phyloP scores from a whole-genome alignment of 106 monocot genomes.

The Amphibolis antarctica region DNA sequence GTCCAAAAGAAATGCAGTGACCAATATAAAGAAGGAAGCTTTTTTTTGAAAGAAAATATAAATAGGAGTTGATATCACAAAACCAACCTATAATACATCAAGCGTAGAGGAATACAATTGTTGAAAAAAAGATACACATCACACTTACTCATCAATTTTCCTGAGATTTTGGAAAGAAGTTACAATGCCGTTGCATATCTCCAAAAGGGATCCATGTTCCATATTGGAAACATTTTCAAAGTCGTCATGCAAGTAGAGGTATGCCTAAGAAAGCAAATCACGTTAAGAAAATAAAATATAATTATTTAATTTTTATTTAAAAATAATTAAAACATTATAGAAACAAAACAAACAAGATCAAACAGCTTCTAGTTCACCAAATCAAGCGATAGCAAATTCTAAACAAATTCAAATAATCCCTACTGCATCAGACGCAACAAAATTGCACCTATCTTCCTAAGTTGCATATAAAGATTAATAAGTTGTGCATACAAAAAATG shows the following conservation, averaged over 20 bases:
- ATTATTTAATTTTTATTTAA: neutral
- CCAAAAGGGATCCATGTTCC: slow-evolving; percentile 17
- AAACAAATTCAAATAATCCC: neutral
- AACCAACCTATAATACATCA: neutral
- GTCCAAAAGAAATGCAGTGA: too few species aligned
- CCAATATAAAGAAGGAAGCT: too few species aligned
- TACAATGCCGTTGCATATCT: slow-evolving; percentile 33
- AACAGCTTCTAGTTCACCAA: neutral
- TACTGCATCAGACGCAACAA: neutral
- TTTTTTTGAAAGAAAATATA: neutral
- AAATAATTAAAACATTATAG: neutral
- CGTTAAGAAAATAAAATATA: neutral
- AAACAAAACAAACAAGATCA: neutral
- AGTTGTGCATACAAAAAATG: neutral
- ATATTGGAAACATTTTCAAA: slow-evolving; percentile 1
- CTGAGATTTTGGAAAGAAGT: slow-evolving; percentile 32
- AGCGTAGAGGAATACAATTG: neutral
- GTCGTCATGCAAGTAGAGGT: slow-evolving; percentile 15
- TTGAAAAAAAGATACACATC: neutral
- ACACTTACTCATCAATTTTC: slow-evolving; percentile 32
- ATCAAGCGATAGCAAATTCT: neutral
- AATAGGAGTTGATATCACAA: neutral
- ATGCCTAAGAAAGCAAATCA: slow-evolving; percentile 21
- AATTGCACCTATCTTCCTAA: neutral
- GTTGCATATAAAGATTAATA: neutral